Evolutionary conservation across 305 asterid species (phyloP).

Genomic region (Solanum hybrid): DNA sequence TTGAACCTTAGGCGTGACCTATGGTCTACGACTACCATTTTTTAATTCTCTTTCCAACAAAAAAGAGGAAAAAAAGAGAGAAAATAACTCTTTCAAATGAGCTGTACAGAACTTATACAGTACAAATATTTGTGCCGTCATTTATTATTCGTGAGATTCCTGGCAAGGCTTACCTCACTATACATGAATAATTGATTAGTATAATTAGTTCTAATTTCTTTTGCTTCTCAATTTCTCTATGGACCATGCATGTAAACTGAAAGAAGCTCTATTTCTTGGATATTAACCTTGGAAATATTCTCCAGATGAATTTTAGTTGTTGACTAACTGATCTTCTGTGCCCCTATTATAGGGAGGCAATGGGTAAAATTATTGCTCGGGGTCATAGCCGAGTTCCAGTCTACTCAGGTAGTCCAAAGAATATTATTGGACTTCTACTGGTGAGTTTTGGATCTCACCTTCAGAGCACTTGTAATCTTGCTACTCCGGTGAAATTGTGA

Average conservation of each 20-base stretch:
- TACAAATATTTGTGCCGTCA: not conserved
- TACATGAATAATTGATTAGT: not conserved
- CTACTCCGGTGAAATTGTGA: not conserved
- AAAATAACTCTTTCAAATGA: not conserved
- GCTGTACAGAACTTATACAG: not conserved
- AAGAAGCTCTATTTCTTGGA: not conserved
- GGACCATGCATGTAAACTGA: not conserved
- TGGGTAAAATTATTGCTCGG: conserved; percentile 75
- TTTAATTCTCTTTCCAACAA: not conserved
- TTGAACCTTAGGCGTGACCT: not conserved
- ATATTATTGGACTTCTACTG: conserved; percentile 79
- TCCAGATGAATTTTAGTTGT: not conserved
- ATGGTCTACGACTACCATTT: not conserved
- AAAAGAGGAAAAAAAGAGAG: not conserved
- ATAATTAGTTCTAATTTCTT: not conserved
- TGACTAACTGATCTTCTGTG: not conserved
- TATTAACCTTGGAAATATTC: not conserved
- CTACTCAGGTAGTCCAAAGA: conserved; percentile 60
- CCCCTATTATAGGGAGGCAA: conserved; percentile 58
- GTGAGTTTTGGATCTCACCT: conserved; percentile 24
- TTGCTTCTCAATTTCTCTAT: not conserved
- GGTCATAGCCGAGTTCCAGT: conserved; percentile 96
- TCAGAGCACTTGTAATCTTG: not conserved
- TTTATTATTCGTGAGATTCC: not conserved
- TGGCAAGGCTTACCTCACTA: not conserved